phyloP scores from a whole-genome alignment of 768 basidiomycete species.

The Auriscalpium vulgare region DNA sequence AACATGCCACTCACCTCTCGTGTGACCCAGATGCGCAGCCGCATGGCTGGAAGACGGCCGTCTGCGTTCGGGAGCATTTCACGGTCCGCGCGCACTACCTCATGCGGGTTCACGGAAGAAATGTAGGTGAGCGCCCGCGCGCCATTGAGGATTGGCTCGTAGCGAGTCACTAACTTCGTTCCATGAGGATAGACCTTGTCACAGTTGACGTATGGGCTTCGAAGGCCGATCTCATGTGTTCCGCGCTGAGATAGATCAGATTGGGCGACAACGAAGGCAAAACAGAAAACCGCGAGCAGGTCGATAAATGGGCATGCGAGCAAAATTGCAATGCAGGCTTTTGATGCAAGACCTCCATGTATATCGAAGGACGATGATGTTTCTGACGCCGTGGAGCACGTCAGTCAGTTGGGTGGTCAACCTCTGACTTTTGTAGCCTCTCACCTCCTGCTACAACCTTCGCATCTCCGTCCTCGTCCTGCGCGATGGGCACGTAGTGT shows the following conservation, averaged over 20 bases:
- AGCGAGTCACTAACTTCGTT: not conserved
- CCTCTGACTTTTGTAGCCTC: too few species aligned
- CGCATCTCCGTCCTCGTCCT: too few species aligned
- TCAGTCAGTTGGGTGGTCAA: too few species aligned
- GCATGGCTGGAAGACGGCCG: not conserved
- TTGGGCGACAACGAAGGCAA: not conserved
- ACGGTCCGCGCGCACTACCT: not conserved
- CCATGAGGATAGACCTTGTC: not conserved
- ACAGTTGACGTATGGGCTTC: conserved; percentile 1
- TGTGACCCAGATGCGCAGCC: not conserved
- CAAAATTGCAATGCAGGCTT: not conserved
- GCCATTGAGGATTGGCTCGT: not conserved
- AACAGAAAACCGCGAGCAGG: not conserved
- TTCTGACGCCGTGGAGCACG: too few species aligned
- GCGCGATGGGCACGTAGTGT: too few species aligned
- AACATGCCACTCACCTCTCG: not conserved
- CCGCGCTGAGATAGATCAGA: not conserved
- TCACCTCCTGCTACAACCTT: too few species aligned
- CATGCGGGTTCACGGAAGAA: not conserved
- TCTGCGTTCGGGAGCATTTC: not conserved
- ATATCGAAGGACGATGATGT: too few species aligned
- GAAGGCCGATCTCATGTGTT: not conserved
- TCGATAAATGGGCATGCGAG: not conserved
- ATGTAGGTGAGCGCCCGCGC: not conserved
- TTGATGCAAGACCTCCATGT: too few species aligned